Evolutionary conservation across 2,329 filamentous ascomycete species (phyloP).

Genomic region (Aureobasidium sp.): DNA sequence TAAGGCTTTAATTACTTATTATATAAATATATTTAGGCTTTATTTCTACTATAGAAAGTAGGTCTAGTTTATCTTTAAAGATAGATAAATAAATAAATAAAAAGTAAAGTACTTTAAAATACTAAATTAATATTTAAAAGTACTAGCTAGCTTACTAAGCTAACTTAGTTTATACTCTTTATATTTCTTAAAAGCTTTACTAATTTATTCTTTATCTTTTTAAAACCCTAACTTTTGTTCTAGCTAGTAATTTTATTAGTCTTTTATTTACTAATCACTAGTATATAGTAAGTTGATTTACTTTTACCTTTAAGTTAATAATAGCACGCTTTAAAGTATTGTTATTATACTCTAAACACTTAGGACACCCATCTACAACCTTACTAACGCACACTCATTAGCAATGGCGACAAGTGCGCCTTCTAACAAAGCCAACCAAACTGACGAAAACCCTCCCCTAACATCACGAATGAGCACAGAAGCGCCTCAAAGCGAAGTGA

Average conservation of each 20-base stretch:
- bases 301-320: no score
- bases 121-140: no score
- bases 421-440: background rate
- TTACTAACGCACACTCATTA: background rate
- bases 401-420: background rate
- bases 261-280: no score
- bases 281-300: no score
- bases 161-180: background rate
- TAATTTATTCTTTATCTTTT: background rate
- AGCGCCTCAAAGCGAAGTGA: background rate
- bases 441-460: background rate
- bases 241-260: no score
- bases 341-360: background rate
- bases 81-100: background rate
- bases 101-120: background rate
- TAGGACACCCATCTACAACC: no score
- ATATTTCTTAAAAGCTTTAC: background rate
- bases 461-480: background rate
- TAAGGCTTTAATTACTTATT: no score
- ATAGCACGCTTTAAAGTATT: no score
- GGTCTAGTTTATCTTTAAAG: no score
- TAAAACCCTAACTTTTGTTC: no score
- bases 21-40: no score
- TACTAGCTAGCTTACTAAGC: conserved; percentile 1
- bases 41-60: no score